Evolutionary conservation across 768 basidiomycete genomes (phyloP), one percentile per base, ranked within the genome.

Genomic region (Candolleomyces aberdarensis): DNA sequence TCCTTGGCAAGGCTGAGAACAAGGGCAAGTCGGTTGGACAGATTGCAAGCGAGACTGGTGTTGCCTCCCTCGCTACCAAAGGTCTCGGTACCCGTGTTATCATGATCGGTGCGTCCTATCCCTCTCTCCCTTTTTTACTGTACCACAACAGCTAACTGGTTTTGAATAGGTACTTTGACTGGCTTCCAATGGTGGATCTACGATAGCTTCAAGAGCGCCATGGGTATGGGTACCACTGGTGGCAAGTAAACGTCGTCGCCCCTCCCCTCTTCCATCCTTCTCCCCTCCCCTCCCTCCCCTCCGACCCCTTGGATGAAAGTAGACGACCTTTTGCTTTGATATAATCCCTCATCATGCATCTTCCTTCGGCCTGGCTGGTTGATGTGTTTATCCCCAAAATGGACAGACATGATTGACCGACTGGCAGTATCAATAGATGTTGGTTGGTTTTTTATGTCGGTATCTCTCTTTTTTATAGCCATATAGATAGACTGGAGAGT

Each of bases 141-240:
- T 31, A 47, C 41, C 41, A 13, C 46, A 31, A 50, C 50, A 58
- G 29, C 43, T 55, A 26, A 41, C 54, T 54, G 22, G 20, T 41
- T 43, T 31, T 22, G 31, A 67, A 7, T 64, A 71, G 74, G 76
- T 76, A 78, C 76, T 61, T 72, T 81, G 64, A 81, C 76, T 78
- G 92, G 90, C 70, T 91, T 91, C 89, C 89, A 92, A 81, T 92
- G 91, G 91, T 93, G 92, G 90, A 92, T 94, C 76, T 94, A 94
- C 73, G 93, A 94, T 72, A 79, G 84, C 55, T 94, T 93, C 85
- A 94, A 94, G 82, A 61, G 83, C 26, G 72, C 87, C 56, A 89
- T 93, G 88, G 91, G 91, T 69, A 80, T 93, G 74, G 91, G 91
- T 62, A 93, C 91, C 57, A 92, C 91, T 41, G 91, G 91, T 79